Evolutionary conservation across 331 rosid species (phyloP).

Genomic region (Stylosanthes scabra): DNA sequence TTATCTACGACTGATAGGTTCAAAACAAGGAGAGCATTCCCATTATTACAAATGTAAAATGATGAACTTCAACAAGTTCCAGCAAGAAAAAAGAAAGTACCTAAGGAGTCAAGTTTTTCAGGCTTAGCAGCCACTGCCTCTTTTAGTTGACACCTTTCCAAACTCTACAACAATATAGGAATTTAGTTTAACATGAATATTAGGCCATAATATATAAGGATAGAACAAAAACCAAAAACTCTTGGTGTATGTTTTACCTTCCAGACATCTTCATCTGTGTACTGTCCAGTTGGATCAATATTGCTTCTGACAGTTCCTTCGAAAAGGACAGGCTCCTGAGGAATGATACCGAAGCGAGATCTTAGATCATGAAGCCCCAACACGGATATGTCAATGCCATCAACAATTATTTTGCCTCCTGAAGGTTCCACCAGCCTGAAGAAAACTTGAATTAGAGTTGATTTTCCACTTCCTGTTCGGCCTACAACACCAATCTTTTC

Average conservation of each 20-base stretch:
- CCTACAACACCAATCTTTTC: conserved; percentile 87
- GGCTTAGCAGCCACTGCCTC: conserved; percentile 72
- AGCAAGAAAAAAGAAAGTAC: conserved; percentile 37
- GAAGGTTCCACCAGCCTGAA: conserved; percentile 85
- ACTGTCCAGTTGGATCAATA: conserved; percentile 64
- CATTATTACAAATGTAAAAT: neutral
- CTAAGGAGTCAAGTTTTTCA: conserved; percentile 66
- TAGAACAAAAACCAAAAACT: neutral
- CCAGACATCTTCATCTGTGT: conserved; percentile 78
- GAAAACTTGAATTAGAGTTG: conserved; percentile 74
- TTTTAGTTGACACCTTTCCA: conserved; percentile 80
- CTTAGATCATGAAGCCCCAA: conserved; percentile 80
- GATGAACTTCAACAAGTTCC: neutral
- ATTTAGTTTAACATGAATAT: neutral
- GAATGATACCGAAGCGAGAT: conserved; percentile 82
- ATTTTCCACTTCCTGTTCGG: conserved; percentile 82
- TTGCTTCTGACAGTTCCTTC: conserved; percentile 85
- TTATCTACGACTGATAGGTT: conserved; percentile 56
- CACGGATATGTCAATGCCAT: conserved; percentile 56
- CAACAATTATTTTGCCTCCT: conserved; percentile 65
- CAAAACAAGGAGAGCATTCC: neutral
- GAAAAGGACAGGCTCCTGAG: conserved; percentile 88
- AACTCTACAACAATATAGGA: conserved; percentile 47
- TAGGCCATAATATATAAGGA: neutral
- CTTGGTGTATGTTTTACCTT: conserved; percentile 44